These are phyloP conservation scores for Tetratostichococcus sp. DNA, from an alignment of 139 green algal species.

Conservation along the genomic window DNA sequence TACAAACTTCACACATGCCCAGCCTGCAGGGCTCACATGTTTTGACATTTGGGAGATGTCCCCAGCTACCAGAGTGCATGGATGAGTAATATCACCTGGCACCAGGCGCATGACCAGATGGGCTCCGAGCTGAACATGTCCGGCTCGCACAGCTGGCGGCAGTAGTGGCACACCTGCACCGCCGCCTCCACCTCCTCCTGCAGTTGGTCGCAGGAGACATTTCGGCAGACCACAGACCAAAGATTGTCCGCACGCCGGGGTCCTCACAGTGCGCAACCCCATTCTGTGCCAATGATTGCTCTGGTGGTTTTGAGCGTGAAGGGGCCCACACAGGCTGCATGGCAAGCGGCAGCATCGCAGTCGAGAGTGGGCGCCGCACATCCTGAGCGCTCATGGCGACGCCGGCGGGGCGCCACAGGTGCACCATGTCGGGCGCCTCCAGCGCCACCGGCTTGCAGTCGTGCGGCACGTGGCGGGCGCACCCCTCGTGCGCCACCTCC, in stretches of 20 bases:
- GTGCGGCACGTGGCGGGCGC: conserved; percentile 27
- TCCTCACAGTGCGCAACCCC: too few species aligned
- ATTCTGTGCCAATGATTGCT: too few species aligned
- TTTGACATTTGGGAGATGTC: too few species aligned
- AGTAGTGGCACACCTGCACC: conserved; percentile 47
- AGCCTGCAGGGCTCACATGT: too few species aligned
- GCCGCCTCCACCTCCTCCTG: conserved; percentile 8
- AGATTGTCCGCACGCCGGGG: too few species aligned
- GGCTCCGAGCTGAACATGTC: conserved; percentile 55
- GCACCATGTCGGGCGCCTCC: conserved; percentile 7
- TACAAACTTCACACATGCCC: too few species aligned
- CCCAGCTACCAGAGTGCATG: too few species aligned
- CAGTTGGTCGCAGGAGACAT: background rate
- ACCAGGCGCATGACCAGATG: conserved; percentile 70
- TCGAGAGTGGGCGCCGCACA: background rate
- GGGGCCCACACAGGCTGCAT: too few species aligned
- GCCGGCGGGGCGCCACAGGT: conserved; percentile 30
- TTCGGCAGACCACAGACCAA: too few species aligned
- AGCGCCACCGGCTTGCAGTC: conserved; percentile 38
- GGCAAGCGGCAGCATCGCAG: too few species aligned
- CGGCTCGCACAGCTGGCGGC: conserved; percentile 36
- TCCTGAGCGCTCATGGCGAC: conserved; percentile 23
- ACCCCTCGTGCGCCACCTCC: conserved; percentile 51
- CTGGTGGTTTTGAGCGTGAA: too few species aligned
- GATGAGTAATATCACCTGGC: conserved; percentile 24